Conservation (phyloP, 768 basidiomycete genomes). For the button mushroom (Agaricus bisporus) region DNA sequence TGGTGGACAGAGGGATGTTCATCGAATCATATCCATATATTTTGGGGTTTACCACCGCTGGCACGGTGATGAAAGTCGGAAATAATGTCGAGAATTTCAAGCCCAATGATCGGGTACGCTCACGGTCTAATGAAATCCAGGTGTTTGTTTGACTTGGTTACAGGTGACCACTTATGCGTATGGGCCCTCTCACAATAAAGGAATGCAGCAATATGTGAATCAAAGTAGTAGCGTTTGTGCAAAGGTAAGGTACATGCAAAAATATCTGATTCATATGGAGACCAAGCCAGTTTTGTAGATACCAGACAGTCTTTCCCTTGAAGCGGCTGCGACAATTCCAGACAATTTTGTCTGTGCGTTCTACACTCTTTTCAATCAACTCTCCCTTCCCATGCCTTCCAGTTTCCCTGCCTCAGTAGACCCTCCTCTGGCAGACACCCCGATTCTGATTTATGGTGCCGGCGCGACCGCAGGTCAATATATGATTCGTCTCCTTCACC, state of each 20-base stretch:
- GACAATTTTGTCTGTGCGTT: slow-evolving; percentile 38
- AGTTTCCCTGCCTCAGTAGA: slow-evolving; percentile 23
- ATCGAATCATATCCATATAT: slow-evolving; percentile 28
- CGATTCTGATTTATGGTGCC: slow-evolving; percentile 41
- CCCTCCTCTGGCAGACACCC: slow-evolving; percentile 24
- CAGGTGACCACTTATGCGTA: slow-evolving; percentile 24
- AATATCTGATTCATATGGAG: neutral
- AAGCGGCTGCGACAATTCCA: slow-evolving; percentile 30
- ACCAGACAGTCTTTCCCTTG: slow-evolving; percentile 31
- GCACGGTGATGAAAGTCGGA: slow-evolving; percentile 32
- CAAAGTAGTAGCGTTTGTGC: slow-evolving; percentile 23
- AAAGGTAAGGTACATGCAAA: slow-evolving; percentile 27
- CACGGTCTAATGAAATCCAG: neutral
- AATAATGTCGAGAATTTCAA: slow-evolving; percentile 26
- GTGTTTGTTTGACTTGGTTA: neutral
- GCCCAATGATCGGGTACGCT: slow-evolving; percentile 33
- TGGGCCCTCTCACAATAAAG: slow-evolving; percentile 20
- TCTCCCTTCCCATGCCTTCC: slow-evolving; percentile 28
- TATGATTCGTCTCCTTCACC: slow-evolving; percentile 30
- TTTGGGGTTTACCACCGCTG: slow-evolving; percentile 32
- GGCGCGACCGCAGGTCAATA: slow-evolving; percentile 35
- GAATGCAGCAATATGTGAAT: slow-evolving; percentile 31
- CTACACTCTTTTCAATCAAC: slow-evolving; percentile 33
- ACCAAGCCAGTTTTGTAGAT: slow-evolving; percentile 22
- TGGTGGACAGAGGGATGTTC: slow-evolving; percentile 26